A percentile compares a stretch with the other conserved stretches of the same genome.
phyloP scores from a whole-genome alignment of 139 green algal genomes.

The Ettlia oleoabundans region DNA sequence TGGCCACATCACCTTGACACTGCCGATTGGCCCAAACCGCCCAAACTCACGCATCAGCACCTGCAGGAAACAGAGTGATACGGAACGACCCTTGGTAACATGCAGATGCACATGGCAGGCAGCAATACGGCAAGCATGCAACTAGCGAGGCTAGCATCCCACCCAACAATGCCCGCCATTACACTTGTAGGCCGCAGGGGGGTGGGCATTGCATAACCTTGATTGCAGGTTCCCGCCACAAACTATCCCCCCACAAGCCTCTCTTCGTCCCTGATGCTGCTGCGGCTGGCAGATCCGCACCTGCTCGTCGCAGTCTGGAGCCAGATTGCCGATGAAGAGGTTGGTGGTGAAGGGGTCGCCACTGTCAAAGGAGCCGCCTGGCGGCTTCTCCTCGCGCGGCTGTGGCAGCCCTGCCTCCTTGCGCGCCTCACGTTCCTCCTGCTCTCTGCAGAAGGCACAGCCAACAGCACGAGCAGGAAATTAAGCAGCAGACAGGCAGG shows the following conservation, averaged over 20 bases:
- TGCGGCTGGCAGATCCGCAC: neutral
- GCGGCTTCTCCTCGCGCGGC: constrained; percentile 9
- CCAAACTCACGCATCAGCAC: constrained; percentile 89
- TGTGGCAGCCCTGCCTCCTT: constrained; percentile 43
- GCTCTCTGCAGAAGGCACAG: constrained; percentile 71
- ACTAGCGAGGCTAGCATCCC: too few species aligned
- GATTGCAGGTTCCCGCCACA: neutral
- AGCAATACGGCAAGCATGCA: too few species aligned
- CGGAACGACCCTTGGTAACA: too few species aligned
- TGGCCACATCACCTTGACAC: constrained; percentile 99
- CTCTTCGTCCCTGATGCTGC: too few species aligned
- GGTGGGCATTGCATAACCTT: too few species aligned
- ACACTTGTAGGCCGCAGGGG: too few species aligned
- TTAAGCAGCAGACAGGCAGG: too few species aligned
- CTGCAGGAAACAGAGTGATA: neutral
- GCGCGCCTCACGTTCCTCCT: constrained; percentile 75
- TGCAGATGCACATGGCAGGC: too few species aligned
- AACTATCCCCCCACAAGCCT: neutral
- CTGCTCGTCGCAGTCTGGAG: constrained; percentile 82
- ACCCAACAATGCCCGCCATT: too few species aligned
- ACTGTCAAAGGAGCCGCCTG: constrained; percentile 56
- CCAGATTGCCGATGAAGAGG: constrained; percentile 92
- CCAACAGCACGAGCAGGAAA: neutral
- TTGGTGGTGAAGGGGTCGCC: constrained; percentile 91
- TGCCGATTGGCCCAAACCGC: constrained; percentile 88